Base-by-base conservation (phyloP, 2,329 filamentous ascomycete genomes). In the Talaromyces rugulosus region DNA sequence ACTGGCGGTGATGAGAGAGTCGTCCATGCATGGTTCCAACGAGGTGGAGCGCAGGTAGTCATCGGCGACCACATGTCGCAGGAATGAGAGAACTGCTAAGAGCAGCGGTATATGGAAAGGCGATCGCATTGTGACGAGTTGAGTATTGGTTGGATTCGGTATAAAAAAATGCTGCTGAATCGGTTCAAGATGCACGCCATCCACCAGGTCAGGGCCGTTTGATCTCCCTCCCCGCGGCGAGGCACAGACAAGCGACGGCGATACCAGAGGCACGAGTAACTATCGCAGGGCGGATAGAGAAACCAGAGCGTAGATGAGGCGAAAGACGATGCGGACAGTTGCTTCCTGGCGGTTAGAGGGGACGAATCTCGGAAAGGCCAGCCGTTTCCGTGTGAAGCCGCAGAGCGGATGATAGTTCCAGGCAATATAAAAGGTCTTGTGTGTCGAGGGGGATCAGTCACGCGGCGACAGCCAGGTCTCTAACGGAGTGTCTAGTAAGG, bases 1-100 rank as follows among this genome's bases (percentile, higher is more conserved):
- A 52, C 60, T 60, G 14, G 63, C 63, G 6, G 63, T 62, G 50
- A 64, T 64, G 14, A 59, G 53, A 42, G 63, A 62, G 53, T 64
- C 34, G 11, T 60, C 63, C 54, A 60, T 58, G 47, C 63, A 64
- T n/a, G 63, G 54, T 11, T 59, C 28, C 5, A 64, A 34, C 1
- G 63, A 64, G 7, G 57, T 60, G n/a, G 60, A 60, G n/a, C 42
- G 44, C 6, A 64, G 58, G 30, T 63, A 62, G 2, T 40, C 30
- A 3, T 60, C 60, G 23, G 63, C 63, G 42, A 18, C 58, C 4
- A 33, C 60, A 34, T 31, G 53, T 34, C 27, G 60, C 23, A 64
- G 40, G 44, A 18, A 44, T n/a, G 40, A 34, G 31, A 31, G 58
- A 31, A 47, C 44, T 56, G 51, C 55, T 18, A 54, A 5, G 14